Evolutionary conservation across 1,139 yeast species (phyloP).

Genomic region (Hyphopichia wangnamkhiaoensis): DNA sequence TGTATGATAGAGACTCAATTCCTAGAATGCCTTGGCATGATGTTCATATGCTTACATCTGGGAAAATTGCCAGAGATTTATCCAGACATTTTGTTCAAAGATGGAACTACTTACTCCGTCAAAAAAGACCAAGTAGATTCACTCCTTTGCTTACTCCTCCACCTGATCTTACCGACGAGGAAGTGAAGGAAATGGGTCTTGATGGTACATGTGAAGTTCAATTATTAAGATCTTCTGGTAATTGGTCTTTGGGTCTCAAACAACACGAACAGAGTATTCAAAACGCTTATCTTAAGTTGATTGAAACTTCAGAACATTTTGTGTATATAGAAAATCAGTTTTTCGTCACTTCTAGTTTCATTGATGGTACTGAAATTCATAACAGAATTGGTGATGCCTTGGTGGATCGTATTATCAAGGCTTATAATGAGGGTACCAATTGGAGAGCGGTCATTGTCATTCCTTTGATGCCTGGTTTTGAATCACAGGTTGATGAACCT

Average conservation of each 20-base stretch:
- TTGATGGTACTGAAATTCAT: constrained; percentile 83
- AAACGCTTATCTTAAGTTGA: constrained; percentile 85
- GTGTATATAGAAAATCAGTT: constrained; percentile 95
- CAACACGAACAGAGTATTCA: constrained; percentile 89
- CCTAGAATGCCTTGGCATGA: constrained; percentile 99
- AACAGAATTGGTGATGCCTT: constrained; percentile 95
- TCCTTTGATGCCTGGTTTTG: constrained; percentile 98
- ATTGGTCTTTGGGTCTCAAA: constrained; percentile 89
- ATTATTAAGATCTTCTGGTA: constrained; percentile 81
- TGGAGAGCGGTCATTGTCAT: constrained; percentile 94
- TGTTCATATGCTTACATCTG: constrained; percentile 92
- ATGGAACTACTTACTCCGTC: constrained; percentile 93
- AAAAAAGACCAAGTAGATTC: constrained; percentile 89
- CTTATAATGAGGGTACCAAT: constrained; percentile 69
- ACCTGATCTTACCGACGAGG: constrained; percentile 76
- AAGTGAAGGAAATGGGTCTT: constrained; percentile 61
- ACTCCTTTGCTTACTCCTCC: constrained; percentile 95
- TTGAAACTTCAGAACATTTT: constrained; percentile 90
- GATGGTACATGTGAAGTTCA: constrained; percentile 93
- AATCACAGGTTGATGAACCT: constrained; percentile 87
- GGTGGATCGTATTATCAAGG: constrained; percentile 89
- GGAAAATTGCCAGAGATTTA: constrained; percentile 93
- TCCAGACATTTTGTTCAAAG: constrained; percentile 95
- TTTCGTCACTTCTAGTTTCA: constrained; percentile 82
- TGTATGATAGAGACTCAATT: constrained; percentile 78